Evolutionary conservation across 306 rosid genomes (phyloP).

Genomic region (Cicer bijugum): DNA sequence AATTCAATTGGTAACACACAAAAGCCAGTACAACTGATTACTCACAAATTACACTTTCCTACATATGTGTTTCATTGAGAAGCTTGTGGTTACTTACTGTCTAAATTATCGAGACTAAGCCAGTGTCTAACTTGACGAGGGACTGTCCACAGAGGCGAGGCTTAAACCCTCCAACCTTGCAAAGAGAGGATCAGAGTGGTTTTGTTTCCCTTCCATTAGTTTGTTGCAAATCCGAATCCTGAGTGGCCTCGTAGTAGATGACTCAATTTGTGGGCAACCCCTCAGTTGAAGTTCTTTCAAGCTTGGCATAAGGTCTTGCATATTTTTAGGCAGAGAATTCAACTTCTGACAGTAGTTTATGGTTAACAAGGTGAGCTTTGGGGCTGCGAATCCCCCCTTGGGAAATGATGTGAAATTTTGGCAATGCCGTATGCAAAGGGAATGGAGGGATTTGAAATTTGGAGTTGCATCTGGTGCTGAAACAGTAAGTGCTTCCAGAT

Average conservation of each 20-base stretch:
- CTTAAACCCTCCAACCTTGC: conserved; percentile 40
- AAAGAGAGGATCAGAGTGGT: conserved; percentile 50
- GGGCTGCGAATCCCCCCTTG: conserved; percentile 40
- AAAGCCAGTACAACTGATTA: background rate
- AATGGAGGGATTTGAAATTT: conserved; percentile 25
- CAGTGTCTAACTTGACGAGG: conserved; percentile 43
- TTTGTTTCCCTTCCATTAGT: conserved; percentile 48
- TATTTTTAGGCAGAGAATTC: conserved; percentile 48
- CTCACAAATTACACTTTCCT: conserved; percentile 2
- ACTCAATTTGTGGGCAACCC: conserved; percentile 48
- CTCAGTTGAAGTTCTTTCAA: conserved; percentile 39
- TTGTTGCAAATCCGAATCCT: conserved; percentile 45
- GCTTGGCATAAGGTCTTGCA: conserved; percentile 48
- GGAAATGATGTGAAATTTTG: conserved; percentile 47
- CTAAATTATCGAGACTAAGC: background rate
- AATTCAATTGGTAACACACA: too few relatives aligned
- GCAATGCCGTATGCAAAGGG: conserved; percentile 44
- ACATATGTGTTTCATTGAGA: conserved; percentile 11
- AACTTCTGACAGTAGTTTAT: conserved; percentile 44
- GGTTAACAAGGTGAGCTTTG: conserved; percentile 41
- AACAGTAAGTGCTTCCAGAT: conserved; percentile 43
- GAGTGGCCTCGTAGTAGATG: conserved; percentile 41
- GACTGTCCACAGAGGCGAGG: conserved; percentile 32
- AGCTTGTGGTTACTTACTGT: conserved; percentile 29
- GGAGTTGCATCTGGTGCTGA: conserved; percentile 30